Evolutionary conservation across 2,329 filamentous ascomycete genomes (phyloP).

Genomic region (Cercospora janseana): DNA sequence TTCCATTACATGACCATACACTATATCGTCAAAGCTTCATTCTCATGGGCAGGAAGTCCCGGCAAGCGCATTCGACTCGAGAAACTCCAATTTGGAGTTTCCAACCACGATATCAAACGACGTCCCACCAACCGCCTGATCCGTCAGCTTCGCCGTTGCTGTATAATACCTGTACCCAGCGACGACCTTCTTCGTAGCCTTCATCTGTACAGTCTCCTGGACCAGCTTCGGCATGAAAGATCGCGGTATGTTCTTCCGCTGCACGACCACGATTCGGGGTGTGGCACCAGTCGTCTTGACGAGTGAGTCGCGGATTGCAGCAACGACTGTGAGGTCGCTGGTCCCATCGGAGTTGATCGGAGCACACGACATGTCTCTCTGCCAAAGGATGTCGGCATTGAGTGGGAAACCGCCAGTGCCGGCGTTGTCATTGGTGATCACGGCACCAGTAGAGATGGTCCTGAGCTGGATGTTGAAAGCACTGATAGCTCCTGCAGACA

Average conservation of each 20-base stretch:
- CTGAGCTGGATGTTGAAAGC: not conserved
- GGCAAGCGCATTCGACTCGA: not conserved
- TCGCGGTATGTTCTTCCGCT: not conserved
- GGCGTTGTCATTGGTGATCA: not conserved
- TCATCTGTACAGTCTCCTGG: not conserved
- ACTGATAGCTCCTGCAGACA: not conserved
- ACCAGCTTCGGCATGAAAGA: not conserved
- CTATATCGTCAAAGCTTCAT: no score
- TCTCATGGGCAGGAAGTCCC: not conserved
- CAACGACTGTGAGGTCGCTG: not conserved
- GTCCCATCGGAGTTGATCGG: not conserved
- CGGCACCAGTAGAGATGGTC: not conserved
- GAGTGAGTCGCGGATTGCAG: not conserved
- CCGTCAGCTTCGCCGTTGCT: not conserved
- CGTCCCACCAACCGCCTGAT: not conserved
- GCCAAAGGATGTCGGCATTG: not conserved
- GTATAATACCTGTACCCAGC: not conserved
- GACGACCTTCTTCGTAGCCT: not conserved
- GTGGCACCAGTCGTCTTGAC: not conserved
- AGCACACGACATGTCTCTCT: not conserved
- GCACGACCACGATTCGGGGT: not conserved
- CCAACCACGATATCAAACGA: not conserved
- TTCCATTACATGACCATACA: no score
- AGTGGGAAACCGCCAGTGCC: not conserved
- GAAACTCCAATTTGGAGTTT: not conserved